Evolutionary conservation across 2,329 filamentous ascomycete species (phyloP), one percentile per base, ranked within the genome.

Genomic region (Paramyrothecium sp.): DNA sequence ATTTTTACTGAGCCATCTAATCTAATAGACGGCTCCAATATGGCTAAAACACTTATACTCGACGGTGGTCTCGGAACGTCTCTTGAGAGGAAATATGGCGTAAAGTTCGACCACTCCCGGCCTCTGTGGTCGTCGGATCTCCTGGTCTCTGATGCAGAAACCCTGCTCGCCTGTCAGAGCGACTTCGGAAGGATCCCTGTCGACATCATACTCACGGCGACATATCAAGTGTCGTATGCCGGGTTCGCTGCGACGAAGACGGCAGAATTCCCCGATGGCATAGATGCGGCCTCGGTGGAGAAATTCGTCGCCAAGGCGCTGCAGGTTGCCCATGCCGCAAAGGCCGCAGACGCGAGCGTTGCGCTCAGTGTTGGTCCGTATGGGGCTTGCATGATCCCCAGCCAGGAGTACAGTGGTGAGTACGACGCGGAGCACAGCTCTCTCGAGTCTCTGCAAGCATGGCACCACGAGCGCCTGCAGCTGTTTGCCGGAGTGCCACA

Each of bases 41-140:
- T 67, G 22, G 52, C 71, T 65, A 60, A 65, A 46, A 66, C 82
- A 58, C 71, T 78, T 60, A 72, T 90, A 52, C 79, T 90, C 44
- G 87, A 90, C 66, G 87, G 88, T 54, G 87, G 87, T 8, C 79
- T 90, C 21, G 87, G 88, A 34, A 90, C 88, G 3, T 84, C 85
- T 1, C 83, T 90, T 3, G 81, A 87, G 65, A 81, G 86, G 58
- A 72, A 79, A 26, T 83, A 87, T 67, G 70, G 71, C 56, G 66
- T 82, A 58, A 73, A 68, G 16, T 90, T 89, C 68, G 69, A 73
- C 26, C 67, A 73, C 41, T 74, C 71, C 12, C 82, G 78, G 10
- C 88, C 87, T 0, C 79, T 90, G 44, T 90, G 88, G 88, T 89
- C 88, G 1, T 86, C 86, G 0, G 81, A 89, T 65, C 77, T 89